These are phyloP conservation scores for Nakazawaea ambrosiae DNA, from an alignment of 805 yeast species.

Conservation along the genomic window DNA sequence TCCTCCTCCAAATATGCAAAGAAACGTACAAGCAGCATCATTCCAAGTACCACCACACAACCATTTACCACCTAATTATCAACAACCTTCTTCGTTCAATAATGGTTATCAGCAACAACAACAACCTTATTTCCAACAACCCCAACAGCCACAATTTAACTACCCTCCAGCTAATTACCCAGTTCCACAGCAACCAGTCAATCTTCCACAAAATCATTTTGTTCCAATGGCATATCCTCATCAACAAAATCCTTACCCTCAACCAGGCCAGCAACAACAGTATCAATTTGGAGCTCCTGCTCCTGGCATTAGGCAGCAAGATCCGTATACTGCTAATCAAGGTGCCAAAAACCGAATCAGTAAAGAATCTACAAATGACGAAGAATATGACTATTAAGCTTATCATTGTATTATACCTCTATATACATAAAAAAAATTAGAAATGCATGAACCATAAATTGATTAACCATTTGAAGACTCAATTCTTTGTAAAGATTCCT, in stretches of 20 bases:
- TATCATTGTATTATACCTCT: not conserved
- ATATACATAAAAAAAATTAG: too few species aligned
- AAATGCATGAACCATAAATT: not conserved
- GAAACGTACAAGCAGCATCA: not conserved
- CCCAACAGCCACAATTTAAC: slow-evolving; percentile 11
- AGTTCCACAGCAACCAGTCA: slow-evolving; percentile 3
- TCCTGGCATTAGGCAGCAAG: too few species aligned
- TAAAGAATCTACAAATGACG: not conserved
- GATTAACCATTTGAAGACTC: not conserved
- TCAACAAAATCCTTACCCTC: not conserved
- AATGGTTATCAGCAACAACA: not conserved
- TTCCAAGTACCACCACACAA: not conserved
- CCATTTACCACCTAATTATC: slow-evolving; percentile 12
- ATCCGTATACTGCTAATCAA: too few species aligned
- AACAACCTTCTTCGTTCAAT: not conserved
- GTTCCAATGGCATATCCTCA: not conserved
- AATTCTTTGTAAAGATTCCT: slow-evolving; percentile 20
- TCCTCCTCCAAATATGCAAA: slow-evolving; percentile 7
- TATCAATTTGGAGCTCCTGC: not conserved
- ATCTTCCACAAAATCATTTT: not conserved
- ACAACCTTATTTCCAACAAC: slow-evolving; percentile 11
- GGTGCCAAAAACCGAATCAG: not conserved
- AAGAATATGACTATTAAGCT: not conserved
- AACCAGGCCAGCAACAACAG: slow-evolving; percentile 14
- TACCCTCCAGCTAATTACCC: not conserved